A percentile compares a stretch with the other conserved stretches of the same genome.
These are phyloP conservation scores for Pythium volutum DNA, from an alignment of 352 stramenopile genomes.

Conservation along the genomic window DNA sequence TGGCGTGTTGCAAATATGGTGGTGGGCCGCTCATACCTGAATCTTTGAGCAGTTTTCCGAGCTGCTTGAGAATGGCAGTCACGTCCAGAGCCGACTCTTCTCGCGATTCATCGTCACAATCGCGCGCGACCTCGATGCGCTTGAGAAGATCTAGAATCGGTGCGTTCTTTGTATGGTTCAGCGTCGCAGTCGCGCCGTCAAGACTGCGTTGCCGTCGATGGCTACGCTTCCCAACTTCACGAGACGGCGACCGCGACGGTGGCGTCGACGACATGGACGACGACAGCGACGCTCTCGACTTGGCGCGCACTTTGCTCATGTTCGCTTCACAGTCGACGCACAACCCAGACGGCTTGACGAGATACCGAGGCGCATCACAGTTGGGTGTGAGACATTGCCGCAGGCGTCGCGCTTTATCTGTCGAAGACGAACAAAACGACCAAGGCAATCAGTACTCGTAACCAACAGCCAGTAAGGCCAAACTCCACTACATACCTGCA, in stretches of 20 bases:
- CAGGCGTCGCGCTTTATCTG: constrained; percentile 46
- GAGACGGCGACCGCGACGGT: constrained; percentile 1
- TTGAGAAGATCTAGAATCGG: constrained; percentile 40
- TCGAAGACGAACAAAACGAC: not conserved
- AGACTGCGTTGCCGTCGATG: constrained; percentile 51
- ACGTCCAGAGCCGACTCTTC: constrained; percentile 31
- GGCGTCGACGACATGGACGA: constrained; percentile 5
- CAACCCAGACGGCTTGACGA: constrained; percentile 57
- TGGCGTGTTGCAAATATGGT: not conserved
- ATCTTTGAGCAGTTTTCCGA: constrained; percentile 49
- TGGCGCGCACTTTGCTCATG: constrained; percentile 15
- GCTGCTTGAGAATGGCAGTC: constrained; percentile 41
- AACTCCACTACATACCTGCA: too few species aligned
- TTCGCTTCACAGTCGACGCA: constrained; percentile 61
- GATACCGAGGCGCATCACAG: constrained; percentile 63
- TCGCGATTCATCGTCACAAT: constrained; percentile 18
- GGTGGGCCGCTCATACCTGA: constrained; percentile 27
- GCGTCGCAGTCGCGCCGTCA: constrained; percentile 29
- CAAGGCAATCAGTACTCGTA: not conserved
- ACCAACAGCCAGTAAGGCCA: too few species aligned
- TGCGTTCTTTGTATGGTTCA: constrained; percentile 43
- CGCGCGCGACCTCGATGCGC: constrained; percentile 26
- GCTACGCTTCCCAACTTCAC: not conserved
- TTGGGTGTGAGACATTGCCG: constrained; percentile 60
- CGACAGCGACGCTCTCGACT: constrained; percentile 8